Percentiles rank a stretch among this genome's conserved stretches.
These are phyloP conservation scores for Arabidopsis lyrata DNA, from an alignment of 441 rosid genomes.

Conservation along the genomic window DNA sequence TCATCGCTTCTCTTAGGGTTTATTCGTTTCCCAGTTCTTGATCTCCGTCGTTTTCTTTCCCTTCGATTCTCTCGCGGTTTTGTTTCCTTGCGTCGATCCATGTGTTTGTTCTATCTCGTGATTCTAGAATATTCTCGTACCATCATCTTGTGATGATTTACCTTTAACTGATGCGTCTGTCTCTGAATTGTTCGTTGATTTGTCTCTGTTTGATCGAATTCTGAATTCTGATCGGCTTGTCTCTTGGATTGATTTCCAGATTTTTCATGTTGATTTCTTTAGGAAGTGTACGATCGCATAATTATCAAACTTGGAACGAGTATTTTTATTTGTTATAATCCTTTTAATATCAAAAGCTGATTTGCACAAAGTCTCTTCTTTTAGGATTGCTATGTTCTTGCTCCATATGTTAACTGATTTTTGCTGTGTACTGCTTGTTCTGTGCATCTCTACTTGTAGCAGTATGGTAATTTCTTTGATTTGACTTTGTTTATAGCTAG, in stretches of 20 bases:
- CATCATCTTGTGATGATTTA: neutral
- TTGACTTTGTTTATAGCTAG: no score
- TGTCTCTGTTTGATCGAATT: constrained; percentile 23
- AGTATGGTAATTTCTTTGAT: no score
- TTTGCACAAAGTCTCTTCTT: neutral
- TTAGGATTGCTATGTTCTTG: constrained; percentile 12
- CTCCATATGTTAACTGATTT: neutral
- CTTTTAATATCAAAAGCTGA: neutral
- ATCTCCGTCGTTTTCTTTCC: constrained; percentile 2
- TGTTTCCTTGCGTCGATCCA: constrained; percentile 17
- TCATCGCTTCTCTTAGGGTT: constrained; percentile 15
- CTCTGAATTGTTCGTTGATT: constrained; percentile 22
- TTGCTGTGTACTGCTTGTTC: constrained; percentile 17
- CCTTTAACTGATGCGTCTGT: constrained; percentile 1
- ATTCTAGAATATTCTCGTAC: neutral
- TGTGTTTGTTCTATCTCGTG: constrained; percentile 12
- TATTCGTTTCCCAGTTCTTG: constrained; percentile 12
- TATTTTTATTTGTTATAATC: neutral
- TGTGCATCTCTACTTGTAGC: constrained; percentile 9
- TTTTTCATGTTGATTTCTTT: neutral
- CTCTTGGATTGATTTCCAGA: neutral
- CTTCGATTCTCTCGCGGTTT: neutral
- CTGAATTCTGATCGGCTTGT: constrained; percentile 26
- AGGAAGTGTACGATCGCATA: neutral
- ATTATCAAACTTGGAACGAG: neutral